Percentiles rank a stretch among this genome's conserved stretches.
phyloP scores from a whole-genome alignment of 140 eudicot genomes.

The Cichorium intybus region DNA sequence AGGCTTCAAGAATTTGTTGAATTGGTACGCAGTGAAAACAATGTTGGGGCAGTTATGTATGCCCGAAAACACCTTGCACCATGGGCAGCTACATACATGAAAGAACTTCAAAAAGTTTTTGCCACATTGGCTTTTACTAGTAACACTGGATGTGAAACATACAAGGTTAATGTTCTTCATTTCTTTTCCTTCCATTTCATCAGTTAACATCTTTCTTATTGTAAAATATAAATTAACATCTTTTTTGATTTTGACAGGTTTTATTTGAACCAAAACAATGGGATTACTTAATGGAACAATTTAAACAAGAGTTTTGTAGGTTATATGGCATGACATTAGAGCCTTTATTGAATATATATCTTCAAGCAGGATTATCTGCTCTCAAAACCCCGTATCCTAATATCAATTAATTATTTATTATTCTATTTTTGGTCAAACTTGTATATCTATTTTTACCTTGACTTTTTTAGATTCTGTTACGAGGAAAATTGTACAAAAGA shows the following conservation, averaged over 20 bases:
- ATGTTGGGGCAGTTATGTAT: slow-evolving; percentile 70
- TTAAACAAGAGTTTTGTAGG: slow-evolving; percentile 95
- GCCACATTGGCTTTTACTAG: slow-evolving; percentile 93
- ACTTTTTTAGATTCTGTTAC: slow-evolving; percentile 73
- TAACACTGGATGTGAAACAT: slow-evolving; percentile 74
- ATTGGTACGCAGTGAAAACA: slow-evolving; percentile 73
- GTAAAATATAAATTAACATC: too few species aligned
- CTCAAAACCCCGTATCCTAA: slow-evolving; percentile 98
- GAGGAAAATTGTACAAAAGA: slow-evolving; percentile 89
- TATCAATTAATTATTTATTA: too few species aligned
- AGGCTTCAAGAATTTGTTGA: slow-evolving; percentile 97
- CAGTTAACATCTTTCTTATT: too few species aligned
- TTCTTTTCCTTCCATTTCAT: not conserved
- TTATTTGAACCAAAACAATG: slow-evolving; percentile 91
- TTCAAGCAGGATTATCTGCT: slow-evolving; percentile 98
- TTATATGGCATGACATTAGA: slow-evolving; percentile 96
- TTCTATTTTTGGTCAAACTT: not conserved
- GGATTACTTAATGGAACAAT: slow-evolving; percentile 90
- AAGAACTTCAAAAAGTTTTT: slow-evolving; percentile 88
- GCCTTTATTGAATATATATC: slow-evolving; percentile 90
- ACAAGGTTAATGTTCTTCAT: slow-evolving; percentile 67
- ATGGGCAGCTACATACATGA: slow-evolving; percentile 91
- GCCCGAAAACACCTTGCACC: slow-evolving; percentile 88
- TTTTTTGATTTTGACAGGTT: slow-evolving; percentile 47
- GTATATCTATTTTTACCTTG: slow-evolving; percentile 35